Conservation (phyloP, 2,329 filamentous ascomycete species). For the Cephalotrichum gorgonifer region DNA sequence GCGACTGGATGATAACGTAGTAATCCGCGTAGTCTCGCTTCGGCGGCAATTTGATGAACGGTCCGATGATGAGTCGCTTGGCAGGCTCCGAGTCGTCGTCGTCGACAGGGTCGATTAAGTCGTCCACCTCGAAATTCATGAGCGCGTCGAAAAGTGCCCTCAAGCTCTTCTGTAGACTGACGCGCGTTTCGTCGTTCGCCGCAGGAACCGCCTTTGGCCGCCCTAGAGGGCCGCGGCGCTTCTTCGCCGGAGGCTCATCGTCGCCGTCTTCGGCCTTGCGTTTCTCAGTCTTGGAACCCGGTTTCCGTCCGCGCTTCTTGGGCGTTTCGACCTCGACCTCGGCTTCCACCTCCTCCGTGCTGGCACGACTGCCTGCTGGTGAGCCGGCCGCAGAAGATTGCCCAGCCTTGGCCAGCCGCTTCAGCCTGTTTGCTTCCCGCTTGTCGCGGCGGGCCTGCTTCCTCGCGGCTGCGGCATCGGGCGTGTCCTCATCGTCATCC, state of each 20-base stretch:
- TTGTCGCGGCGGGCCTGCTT: constrained; percentile 80
- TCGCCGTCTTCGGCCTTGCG: constrained; percentile 77
- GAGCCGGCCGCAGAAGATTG: constrained; percentile 48
- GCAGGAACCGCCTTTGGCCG: constrained; percentile 50
- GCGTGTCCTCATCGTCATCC: constrained; percentile 88
- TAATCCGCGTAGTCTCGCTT: constrained; percentile 90
- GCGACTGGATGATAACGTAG: constrained; percentile 83
- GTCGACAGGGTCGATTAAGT: constrained; percentile 44
- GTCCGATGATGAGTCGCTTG: constrained; percentile 79
- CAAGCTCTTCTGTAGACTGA: constrained; percentile 68
- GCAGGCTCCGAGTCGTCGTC: constrained; percentile 41
- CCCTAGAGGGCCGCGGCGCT: constrained; percentile 61
- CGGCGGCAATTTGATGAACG: constrained; percentile 84
- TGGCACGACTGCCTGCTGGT: constrained; percentile 68
- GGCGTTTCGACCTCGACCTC: constrained; percentile 49
- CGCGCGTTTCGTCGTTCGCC: constrained; percentile 26
- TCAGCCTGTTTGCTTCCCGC: constrained; percentile 65
- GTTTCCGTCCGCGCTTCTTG: constrained; percentile 81
- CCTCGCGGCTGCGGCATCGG: constrained; percentile 83
- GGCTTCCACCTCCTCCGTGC: constrained; percentile 71
- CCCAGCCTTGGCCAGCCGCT: constrained; percentile 29
- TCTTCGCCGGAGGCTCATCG: constrained; percentile 68
- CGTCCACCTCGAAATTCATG: constrained; percentile 76
- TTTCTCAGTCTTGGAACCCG: constrained; percentile 65
- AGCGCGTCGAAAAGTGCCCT: constrained; percentile 68